Evolutionary conservation across 169 alveolate genomes (phyloP).

Genomic region (Eimeria acervulina): DNA sequence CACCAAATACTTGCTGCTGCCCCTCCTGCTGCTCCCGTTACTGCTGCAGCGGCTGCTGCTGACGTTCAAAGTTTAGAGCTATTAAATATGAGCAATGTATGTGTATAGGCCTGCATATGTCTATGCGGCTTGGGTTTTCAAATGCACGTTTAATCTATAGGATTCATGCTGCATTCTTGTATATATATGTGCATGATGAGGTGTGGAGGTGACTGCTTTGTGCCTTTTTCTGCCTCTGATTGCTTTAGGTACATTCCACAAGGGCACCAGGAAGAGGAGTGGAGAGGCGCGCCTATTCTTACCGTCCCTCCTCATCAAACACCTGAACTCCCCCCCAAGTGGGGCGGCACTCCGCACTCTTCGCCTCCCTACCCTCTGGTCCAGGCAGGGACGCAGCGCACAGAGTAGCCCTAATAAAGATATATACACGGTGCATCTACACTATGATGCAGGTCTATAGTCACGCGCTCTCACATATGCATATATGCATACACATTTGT

Average conservation of each 20-base stretch:
- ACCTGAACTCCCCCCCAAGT: slow-evolving; percentile 80
- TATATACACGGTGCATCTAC: background rate
- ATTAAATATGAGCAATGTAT: no score
- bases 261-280: slow-evolving; percentile 81
- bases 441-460: background rate
- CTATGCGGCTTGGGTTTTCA: no score
- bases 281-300: slow-evolving; percentile 81
- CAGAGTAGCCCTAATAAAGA: background rate
- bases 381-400: slow-evolving; percentile 14
- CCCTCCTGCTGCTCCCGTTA: background rate
- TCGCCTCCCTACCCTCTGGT: slow-evolving; percentile 54
- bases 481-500: background rate
- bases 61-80: background rate
- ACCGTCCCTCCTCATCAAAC: slow-evolving; percentile 80
- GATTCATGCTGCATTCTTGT: no score
- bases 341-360: slow-evolving; percentile 67
- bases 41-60: background rate
- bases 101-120: no score
- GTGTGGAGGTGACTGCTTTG: no score
- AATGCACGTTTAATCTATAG: no score
- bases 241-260: slow-evolving; percentile 76
- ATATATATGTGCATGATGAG: no score
- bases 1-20: background rate
- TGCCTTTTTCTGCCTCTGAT: no score
- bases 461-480: background rate